Evolutionary conservation across 2,329 filamentous ascomycete species (phyloP).

Genomic region (Fusarium pseudoanthophilum): DNA sequence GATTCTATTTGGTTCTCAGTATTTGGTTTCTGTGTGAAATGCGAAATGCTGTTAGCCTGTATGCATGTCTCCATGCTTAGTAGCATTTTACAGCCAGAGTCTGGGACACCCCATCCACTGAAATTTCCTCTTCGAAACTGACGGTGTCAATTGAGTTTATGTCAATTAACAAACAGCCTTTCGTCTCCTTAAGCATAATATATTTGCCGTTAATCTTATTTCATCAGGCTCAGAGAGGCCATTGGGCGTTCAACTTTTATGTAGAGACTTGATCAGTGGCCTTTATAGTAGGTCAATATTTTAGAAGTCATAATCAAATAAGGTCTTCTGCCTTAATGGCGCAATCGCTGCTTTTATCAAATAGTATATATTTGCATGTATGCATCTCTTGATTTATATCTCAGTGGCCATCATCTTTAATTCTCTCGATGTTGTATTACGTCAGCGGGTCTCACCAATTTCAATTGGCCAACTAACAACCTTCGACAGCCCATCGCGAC

Average conservation of each 20-base stretch:
- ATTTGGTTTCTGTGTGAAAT: neutral
- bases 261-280: neutral
- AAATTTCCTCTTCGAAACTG: neutral
- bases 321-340: neutral
- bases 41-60: neutral
- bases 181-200: neutral
- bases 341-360: neutral
- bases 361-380: neutral
- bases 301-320: neutral
- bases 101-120: neutral
- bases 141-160: neutral
- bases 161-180: neutral
- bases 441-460: conserved; percentile 32
- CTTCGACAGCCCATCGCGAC: conserved; percentile 24
- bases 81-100: too few relatives aligned
- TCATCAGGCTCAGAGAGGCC: too few relatives aligned
- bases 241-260: neutral
- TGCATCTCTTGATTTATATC: neutral
- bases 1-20: conserved; percentile 12
- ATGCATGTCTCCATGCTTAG: neutral
- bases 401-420: neutral
- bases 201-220: neutral
- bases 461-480: conserved; percentile 38
- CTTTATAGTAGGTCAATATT: neutral
- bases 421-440: conserved; percentile 25